phyloP scores from a whole-genome alignment of 2,329 filamentous ascomycete species.

The Penicillium sp. region DNA sequence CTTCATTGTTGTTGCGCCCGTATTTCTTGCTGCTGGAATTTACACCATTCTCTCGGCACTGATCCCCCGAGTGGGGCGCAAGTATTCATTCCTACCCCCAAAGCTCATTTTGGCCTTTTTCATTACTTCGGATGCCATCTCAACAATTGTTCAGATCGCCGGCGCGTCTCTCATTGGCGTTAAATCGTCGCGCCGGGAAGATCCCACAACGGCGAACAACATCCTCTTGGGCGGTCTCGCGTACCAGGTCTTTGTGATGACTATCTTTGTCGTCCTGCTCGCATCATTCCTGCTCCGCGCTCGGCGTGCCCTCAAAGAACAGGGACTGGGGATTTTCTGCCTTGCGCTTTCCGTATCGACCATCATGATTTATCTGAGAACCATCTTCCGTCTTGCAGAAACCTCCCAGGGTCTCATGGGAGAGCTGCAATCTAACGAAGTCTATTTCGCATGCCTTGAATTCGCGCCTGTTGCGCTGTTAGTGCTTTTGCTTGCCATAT shows the following conservation, averaged over 20 bases:
- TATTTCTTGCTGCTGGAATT: conserved; percentile 14
- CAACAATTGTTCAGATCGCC: conserved; percentile 18
- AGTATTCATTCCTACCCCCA: conserved; percentile 13
- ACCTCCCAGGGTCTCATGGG: conserved; percentile 13
- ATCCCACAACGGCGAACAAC: background rate
- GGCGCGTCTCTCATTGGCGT: conserved; percentile 14
- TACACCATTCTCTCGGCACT: conserved; percentile 18
- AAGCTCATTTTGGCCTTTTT: conserved; percentile 14
- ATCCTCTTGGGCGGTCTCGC: conserved; percentile 1
- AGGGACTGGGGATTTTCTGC: background rate
- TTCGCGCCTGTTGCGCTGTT: conserved; percentile 19
- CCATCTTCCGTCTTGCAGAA: conserved; percentile 17
- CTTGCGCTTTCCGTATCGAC: conserved; percentile 13
- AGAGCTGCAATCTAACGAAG: conserved; percentile 13
- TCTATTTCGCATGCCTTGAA: conserved; percentile 19
- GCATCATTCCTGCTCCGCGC: background rate
- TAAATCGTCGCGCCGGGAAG: conserved; percentile 9
- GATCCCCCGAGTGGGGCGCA: conserved; percentile 11
- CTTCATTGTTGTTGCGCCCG: conserved; percentile 18
- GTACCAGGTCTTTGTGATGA: conserved; percentile 1
- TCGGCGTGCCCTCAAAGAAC: background rate
- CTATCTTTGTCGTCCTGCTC: background rate
- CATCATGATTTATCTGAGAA: conserved; percentile 18
- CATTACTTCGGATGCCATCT: conserved; percentile 19
- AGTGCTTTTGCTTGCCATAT: conserved; percentile 14